phyloP scores from a whole-genome alignment of 345 rosid genomes.

The Acer yangbiense region DNA sequence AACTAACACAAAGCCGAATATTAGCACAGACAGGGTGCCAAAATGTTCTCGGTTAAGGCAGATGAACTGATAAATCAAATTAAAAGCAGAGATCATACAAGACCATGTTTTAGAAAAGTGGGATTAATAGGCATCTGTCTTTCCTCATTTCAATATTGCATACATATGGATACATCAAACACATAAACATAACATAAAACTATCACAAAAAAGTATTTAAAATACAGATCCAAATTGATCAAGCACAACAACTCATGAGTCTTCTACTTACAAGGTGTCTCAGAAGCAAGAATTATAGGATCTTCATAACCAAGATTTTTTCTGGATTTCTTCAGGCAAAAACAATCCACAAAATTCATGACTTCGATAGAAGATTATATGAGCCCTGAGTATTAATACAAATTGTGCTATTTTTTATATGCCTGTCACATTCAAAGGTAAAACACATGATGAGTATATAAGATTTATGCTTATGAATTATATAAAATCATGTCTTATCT shows the following conservation, averaged over 20 bases:
- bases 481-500: not conserved
- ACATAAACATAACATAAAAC: not conserved
- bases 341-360: conserved; percentile 52
- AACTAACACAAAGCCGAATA: not conserved
- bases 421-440: conserved; percentile 16
- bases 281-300: conserved; percentile 63
- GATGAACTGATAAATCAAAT: not conserved
- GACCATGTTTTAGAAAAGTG: too few relatives aligned
- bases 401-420: not conserved
- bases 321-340: conserved; percentile 42
- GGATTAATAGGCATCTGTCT: not conserved
- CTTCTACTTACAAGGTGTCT: conserved; percentile 74
- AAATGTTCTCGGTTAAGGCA: not conserved
- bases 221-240: not conserved
- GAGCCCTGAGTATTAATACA: not conserved
- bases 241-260: not conserved
- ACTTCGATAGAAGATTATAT: conserved; percentile 8
- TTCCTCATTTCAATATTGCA: not conserved
- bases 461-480: not conserved
- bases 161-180: not conserved
- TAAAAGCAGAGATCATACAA: too few relatives aligned
- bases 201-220: not conserved
- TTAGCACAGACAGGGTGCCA: not conserved
- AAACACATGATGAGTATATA: not conserved
- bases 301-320: conserved; percentile 47